Percentiles rank a stretch among this genome's conserved stretches.
These are phyloP conservation scores for Psidium guajava DNA, from an alignment of 345 rosid genomes.

Conservation along the genomic window DNA sequence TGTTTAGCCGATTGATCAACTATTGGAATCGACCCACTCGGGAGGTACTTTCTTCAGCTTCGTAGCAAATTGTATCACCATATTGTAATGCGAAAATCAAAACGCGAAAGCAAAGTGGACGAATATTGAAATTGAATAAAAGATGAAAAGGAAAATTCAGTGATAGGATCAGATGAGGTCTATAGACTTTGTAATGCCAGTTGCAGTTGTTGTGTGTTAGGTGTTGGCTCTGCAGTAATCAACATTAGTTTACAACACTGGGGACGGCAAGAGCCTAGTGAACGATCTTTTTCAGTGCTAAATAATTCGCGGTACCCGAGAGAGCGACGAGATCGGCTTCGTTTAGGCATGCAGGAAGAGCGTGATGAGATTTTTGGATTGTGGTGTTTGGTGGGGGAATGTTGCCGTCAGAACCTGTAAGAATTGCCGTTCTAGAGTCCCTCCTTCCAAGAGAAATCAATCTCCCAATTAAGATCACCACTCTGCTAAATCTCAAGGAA, in stretches of 20 bases:
- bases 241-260: background rate
- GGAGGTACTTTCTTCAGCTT: too few relatives aligned
- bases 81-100: too few relatives aligned
- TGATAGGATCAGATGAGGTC: too few relatives aligned
- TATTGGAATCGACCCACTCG: too few relatives aligned
- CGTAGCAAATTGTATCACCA: too few relatives aligned
- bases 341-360: constrained; percentile 68
- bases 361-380: constrained; percentile 52
- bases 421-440: constrained; percentile 73
- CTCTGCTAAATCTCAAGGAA: constrained; percentile 29
- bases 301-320: constrained; percentile 37
- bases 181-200: too few relatives aligned
- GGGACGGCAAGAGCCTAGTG: background rate
- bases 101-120: too few relatives aligned
- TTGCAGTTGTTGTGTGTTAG: too few relatives aligned
- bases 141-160: too few relatives aligned
- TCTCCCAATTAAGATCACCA: constrained; percentile 87
- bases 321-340: constrained; percentile 77
- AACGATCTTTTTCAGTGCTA: background rate
- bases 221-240: too few relatives aligned
- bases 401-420: constrained; percentile 49
- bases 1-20: too few relatives aligned
- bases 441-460: constrained; percentile 75
- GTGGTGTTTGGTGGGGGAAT: constrained; percentile 91
- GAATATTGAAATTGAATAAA: too few relatives aligned